Conservation (phyloP, 31 red algal species). For the Pterothamnion heteromorphum region DNA sequence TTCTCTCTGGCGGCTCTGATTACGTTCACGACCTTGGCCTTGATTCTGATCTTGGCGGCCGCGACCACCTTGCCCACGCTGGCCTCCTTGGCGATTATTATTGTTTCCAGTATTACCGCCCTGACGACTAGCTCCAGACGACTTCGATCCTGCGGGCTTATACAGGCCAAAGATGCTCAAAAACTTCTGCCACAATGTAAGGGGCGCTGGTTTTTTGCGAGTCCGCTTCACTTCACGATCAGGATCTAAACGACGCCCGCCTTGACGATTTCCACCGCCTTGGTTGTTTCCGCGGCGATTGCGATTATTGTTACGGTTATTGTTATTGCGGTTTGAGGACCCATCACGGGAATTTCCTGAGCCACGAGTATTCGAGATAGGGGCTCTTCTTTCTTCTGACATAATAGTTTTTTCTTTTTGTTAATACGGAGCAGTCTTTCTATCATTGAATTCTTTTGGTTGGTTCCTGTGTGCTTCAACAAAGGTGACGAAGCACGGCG, state of each 20-base stretch:
- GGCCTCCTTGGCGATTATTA: background rate
- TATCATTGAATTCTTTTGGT: no score
- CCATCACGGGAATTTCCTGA: no score
- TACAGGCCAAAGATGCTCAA: no score
- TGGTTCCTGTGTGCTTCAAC: no score
- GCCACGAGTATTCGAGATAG: background rate
- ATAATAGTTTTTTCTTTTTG: background rate
- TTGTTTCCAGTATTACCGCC: background rate
- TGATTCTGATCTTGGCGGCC: background rate
- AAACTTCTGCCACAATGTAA: no score
- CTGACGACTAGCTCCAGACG: background rate
- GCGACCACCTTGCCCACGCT: background rate
- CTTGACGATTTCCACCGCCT: background rate
- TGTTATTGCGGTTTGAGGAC: no score
- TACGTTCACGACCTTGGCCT: background rate
- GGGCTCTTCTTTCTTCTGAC: background rate
- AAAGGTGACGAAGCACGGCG: no score
- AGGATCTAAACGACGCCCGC: no score
- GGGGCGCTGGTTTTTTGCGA: background rate
- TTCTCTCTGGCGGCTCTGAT: background rate
- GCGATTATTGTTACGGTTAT: background rate
- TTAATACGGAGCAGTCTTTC: background rate
- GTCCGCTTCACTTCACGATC: background rate
- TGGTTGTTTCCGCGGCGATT: background rate
- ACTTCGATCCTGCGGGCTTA: background rate